Conservation (phyloP, 2,329 filamentous ascomycete genomes). For the Hortaea werneckii region DNA sequence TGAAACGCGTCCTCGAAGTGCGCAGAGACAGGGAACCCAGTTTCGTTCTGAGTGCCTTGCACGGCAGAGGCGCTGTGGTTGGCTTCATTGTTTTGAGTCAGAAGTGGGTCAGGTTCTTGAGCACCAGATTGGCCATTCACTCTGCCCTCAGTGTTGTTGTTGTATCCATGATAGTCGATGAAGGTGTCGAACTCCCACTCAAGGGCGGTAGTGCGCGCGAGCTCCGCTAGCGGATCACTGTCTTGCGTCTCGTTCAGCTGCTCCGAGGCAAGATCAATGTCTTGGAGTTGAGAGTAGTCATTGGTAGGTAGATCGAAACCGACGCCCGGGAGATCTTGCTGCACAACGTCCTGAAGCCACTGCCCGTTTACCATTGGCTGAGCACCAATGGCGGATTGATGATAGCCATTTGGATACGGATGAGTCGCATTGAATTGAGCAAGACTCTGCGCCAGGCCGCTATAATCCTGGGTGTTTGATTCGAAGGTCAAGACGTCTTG, state of each 20-base stretch:
- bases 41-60: too few species aligned
- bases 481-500: background rate
- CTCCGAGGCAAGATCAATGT: too few species aligned
- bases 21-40: too few species aligned
- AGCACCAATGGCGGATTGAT: background rate
- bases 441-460: background rate
- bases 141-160: too few species aligned
- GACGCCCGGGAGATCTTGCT: background rate
- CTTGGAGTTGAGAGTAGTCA: too few species aligned
- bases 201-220: background rate
- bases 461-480: background rate
- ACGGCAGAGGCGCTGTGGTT: too few species aligned
- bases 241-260: too few species aligned
- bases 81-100: too few species aligned
- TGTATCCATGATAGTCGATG: background rate
- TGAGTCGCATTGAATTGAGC: background rate
- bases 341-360: background rate
- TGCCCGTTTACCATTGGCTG: conserved; percentile 1
- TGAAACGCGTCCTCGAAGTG: too few species aligned
- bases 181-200: background rate
- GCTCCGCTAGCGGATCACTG: background rate
- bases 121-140: too few species aligned
- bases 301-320: too few species aligned
- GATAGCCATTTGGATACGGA: background rate
- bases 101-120: too few species aligned